These are phyloP conservation scores for Amanita pallidorosea DNA, from an alignment of 768 basidiomycete genomes.

Conservation along the genomic window DNA sequence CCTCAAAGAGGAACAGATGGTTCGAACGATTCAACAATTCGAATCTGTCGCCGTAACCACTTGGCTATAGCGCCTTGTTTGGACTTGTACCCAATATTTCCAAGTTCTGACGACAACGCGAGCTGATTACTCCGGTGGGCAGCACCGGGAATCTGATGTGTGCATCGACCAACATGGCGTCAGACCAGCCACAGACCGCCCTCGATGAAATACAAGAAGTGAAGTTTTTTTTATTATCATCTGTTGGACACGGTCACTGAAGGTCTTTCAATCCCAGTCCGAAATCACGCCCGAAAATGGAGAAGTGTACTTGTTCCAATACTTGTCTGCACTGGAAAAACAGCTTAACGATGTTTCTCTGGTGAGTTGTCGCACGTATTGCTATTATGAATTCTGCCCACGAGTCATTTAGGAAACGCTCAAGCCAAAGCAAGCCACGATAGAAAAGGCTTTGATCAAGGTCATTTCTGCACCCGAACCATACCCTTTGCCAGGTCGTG, in stretches of 20 bases:
- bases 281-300: conserved; percentile 65
- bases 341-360: conserved; percentile 34
- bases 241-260: not conserved
- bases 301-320: conserved; percentile 78
- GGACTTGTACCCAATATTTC: too few species aligned
- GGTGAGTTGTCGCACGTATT: conserved; percentile 28
- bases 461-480: conserved; percentile 51
- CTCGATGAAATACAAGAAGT: conserved; percentile 5
- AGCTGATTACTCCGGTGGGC: too few species aligned
- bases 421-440: conserved; percentile 47
- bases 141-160: too few species aligned
- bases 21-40: conserved; percentile 7
- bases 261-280: conserved; percentile 27
- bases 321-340: conserved; percentile 62
- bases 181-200: not conserved
- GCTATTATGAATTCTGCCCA: not conserved
- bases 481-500: conserved; percentile 82
- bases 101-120: too few species aligned
- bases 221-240: not conserved
- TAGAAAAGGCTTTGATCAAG: conserved; percentile 59
- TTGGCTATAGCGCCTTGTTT: conserved; percentile 52
- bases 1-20: conserved; percentile 58
- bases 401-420: conserved; percentile 42
- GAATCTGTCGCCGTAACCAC: conserved; percentile 71
- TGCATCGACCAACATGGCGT: not conserved